These are phyloP conservation scores for Myotisia sp. DNA, from an alignment of 2,329 filamentous ascomycete species.

Conservation along the genomic window DNA sequence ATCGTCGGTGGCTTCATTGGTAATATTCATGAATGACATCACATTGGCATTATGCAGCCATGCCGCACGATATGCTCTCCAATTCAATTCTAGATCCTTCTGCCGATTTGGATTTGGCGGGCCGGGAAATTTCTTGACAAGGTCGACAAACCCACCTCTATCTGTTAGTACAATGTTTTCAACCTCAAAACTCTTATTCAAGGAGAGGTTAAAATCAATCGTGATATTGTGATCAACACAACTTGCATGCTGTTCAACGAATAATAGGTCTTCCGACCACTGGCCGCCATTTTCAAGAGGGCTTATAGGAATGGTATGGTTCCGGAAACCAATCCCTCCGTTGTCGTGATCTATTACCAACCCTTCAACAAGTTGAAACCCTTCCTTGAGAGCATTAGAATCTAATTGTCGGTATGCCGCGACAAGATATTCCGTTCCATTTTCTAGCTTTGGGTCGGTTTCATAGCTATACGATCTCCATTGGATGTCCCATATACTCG, in stretches of 20 bases:
- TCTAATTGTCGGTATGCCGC: conserved; percentile 20
- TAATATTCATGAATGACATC: conserved; percentile 30
- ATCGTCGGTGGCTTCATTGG: conserved; percentile 15
- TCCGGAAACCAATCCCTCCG: conserved; percentile 34
- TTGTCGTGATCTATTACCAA: conserved; percentile 30
- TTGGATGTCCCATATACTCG: conserved; percentile 34
- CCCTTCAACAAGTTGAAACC: conserved; percentile 28
- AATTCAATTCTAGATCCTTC: conserved; percentile 23
- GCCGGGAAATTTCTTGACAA: conserved; percentile 24
- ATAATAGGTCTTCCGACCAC: conserved; percentile 38
- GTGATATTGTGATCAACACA: conserved; percentile 32
- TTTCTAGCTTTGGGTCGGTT: conserved; percentile 16
- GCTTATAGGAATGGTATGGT: conserved; percentile 28
- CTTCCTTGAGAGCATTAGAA: conserved; percentile 23
- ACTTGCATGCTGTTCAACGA: conserved; percentile 32
- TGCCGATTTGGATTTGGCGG: conserved; percentile 23
- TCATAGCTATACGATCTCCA: conserved; percentile 18
- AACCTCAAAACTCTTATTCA: conserved; percentile 5
- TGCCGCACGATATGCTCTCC: conserved; percentile 32
- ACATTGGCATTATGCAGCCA: conserved; percentile 30
- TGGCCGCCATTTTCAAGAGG: conserved; percentile 23
- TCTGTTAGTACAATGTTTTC: conserved; percentile 21
- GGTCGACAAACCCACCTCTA: conserved; percentile 30
- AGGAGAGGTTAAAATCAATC: conserved; percentile 26
- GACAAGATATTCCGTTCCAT: conserved; percentile 20